Evolutionary conservation across 2,329 filamentous ascomycete genomes (phyloP).

Genomic region (Scytalidium sp.): DNA sequence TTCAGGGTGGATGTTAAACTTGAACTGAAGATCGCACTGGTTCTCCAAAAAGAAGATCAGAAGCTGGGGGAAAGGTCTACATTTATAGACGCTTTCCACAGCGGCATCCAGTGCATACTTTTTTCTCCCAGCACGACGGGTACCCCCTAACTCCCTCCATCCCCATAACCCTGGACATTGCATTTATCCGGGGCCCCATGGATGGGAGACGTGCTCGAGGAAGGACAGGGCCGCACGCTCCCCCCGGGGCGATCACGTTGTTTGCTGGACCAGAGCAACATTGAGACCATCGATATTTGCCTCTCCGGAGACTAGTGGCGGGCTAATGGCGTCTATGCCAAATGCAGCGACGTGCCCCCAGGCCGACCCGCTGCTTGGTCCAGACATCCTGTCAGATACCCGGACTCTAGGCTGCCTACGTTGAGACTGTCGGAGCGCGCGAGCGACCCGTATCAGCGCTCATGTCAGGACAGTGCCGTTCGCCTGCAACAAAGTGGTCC

Average conservation of each 20-base stretch:
- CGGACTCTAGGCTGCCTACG: neutral
- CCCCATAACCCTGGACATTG: neutral
- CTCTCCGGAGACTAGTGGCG: neutral
- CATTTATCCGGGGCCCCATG: neutral
- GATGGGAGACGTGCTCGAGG: neutral
- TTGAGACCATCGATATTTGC: neutral
- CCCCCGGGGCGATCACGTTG: neutral
- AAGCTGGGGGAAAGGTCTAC: neutral
- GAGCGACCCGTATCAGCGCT: too few species aligned
- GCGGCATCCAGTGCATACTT: neutral
- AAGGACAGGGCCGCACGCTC: neutral
- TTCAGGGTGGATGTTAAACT: neutral
- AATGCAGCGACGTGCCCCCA: neutral
- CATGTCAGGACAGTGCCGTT: too few species aligned
- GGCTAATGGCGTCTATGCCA: neutral
- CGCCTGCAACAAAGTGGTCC: too few species aligned
- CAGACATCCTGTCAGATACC: neutral
- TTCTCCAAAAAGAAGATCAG: neutral
- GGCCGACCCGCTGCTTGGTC: neutral
- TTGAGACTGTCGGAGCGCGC: too few species aligned
- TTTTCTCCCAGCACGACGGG: neutral
- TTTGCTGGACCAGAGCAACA: neutral
- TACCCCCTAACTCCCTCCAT: neutral
- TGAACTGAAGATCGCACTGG: neutral
- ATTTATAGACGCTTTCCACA: neutral